Evolutionary conservation across 495 filamentous ascomycete species (phyloP), one percentile per base, ranked within the genome.

Genomic region (Penicillium coprophilum): DNA sequence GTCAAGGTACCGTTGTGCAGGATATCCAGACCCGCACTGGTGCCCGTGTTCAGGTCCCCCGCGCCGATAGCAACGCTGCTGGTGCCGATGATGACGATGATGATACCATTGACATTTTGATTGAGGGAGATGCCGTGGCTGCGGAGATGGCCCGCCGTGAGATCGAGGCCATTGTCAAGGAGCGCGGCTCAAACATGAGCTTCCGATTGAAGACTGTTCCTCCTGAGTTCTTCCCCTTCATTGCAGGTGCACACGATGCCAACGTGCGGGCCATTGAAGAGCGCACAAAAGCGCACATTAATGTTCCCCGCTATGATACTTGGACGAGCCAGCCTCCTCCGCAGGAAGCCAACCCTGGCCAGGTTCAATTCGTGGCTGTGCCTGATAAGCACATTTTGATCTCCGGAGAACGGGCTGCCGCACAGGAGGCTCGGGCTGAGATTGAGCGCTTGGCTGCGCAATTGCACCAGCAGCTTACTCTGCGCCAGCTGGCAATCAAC

Each of bases 211-310:
- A 85, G 69, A 81, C 87, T 15, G 87, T 97, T 55, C 93, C 92
- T 3, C 85, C 92, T 19, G 91, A 96, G 67, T 95, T 90, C 69
- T 99, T 91, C 73, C 95, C 93, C 13, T 97, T 97, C 77, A 89
- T 99, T 68, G 87, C 89, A 23, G 92, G 92, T 23, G 83, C 89
- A 13, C 83, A 92, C 65, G 88, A 91, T 64, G 74, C 77, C 31
- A 75, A 81, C 44, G 73, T 89, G 57, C 79, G 82, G 39, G 80
- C 81, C 36, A 79, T 96, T 36, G 89, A 96, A 70, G 73, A 86
- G 55, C 80, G 82, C 46, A 85, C 85, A 24, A 82, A 87, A 50
- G 73, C 94, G 17, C 86, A 87, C 66, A 76, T 96, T 32, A 82
- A 89, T 46, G 85, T 96, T 43, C 92, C 92, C 52, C 83, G 87